A percentile compares a stretch with the other conserved stretches of the same genome.
phyloP scores from a whole-genome alignment of 352 stramenopile genomes.

The Phytophthora vignae region DNA sequence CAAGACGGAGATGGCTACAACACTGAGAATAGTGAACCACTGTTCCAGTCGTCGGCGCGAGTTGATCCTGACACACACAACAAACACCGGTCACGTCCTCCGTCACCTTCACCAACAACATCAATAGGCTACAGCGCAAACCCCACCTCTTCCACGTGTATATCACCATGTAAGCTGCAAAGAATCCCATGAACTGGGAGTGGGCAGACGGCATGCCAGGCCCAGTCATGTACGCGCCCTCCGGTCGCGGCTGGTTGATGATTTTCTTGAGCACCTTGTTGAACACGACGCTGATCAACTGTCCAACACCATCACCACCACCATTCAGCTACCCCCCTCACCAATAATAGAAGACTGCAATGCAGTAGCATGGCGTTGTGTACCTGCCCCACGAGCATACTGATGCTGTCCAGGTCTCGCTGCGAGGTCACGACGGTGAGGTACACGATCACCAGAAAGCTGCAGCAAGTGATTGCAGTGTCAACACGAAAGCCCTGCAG shows the following conservation, averaged over 20 bases:
- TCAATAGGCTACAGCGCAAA: slow-evolving; percentile 1
- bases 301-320: background rate
- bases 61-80: slow-evolving; percentile 49
- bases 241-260: slow-evolving; percentile 74
- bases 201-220: slow-evolving; percentile 84
- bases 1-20: slow-evolving; percentile 49
- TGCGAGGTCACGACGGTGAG: slow-evolving; percentile 79
- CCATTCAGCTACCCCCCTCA: background rate
- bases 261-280: slow-evolving; percentile 85
- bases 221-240: slow-evolving; percentile 69
- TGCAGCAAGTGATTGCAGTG: slow-evolving; percentile 24
- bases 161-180: slow-evolving; percentile 70
- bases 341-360: slow-evolving; percentile 8
- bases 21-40: slow-evolving; percentile 60
- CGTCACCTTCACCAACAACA: background rate
- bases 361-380: background rate
- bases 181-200: slow-evolving; percentile 86
- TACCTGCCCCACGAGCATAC: slow-evolving; percentile 78
- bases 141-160: slow-evolving; percentile 73
- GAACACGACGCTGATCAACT: slow-evolving; percentile 77
- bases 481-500: background rate
- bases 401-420: slow-evolving; percentile 80
- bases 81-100: background rate
- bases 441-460: slow-evolving; percentile 89
- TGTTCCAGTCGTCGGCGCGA: slow-evolving; percentile 66